These are phyloP conservation scores for Salix viminalis DNA, from an alignment of 345 rosid species.

Conservation along the genomic window DNA sequence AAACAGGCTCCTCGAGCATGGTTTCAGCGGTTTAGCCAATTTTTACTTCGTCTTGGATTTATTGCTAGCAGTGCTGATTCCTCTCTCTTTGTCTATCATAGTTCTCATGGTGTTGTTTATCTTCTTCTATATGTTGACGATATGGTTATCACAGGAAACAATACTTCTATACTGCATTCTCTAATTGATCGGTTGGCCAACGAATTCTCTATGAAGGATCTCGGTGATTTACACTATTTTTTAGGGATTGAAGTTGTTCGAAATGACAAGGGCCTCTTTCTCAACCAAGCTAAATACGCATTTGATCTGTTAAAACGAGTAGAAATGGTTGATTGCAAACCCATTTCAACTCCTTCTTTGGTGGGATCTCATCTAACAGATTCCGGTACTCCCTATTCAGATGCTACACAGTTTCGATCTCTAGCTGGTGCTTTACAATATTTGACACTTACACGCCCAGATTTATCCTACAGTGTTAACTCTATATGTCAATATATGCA, in stretches of 20 bases:
- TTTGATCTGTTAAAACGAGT: not conserved
- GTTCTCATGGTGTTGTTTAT: not conserved
- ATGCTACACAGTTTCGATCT: not conserved
- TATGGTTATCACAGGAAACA: not conserved
- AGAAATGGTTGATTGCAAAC: not conserved
- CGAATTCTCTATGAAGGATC: not conserved
- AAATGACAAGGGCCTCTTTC: not conserved
- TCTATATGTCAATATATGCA: not conserved
- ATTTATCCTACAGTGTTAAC: not conserved
- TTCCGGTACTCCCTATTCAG: not conserved
- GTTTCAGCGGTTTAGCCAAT: not conserved
- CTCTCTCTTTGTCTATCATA: not conserved
- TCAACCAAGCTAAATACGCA: not conserved
- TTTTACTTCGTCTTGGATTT: not conserved
- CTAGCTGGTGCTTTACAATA: not conserved
- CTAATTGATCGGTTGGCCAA: not conserved
- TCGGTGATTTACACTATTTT: not conserved
- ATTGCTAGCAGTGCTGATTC: not conserved
- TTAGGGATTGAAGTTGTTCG: not conserved
- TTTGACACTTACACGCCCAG: not conserved
- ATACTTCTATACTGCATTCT: not conserved
- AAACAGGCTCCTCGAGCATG: not conserved
- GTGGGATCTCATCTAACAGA: too few relatives aligned
- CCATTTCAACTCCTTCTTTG: not conserved
- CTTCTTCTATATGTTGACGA: not conserved